A percentile compares a stretch with the other conserved stretches of the same genome.
phyloP scores from a whole-genome alignment of 768 basidiomycete genomes.

The Naganishia kalamii region DNA sequence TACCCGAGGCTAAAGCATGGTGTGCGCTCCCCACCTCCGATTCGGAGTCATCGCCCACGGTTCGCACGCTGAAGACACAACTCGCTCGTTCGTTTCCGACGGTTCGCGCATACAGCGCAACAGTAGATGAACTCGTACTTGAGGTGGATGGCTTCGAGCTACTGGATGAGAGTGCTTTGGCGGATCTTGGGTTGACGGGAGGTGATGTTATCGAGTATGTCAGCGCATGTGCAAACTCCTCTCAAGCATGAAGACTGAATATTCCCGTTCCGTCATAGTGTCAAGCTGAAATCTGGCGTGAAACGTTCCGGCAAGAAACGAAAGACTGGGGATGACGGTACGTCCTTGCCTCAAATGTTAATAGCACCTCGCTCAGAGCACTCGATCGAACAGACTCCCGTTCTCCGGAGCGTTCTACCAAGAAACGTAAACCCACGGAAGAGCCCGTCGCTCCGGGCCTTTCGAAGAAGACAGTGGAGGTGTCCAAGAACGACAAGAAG shows the following conservation, averaged over 20 bases:
- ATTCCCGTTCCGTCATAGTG: background rate
- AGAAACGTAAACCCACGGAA: conserved; percentile 1
- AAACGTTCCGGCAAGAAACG: conserved; percentile 3
- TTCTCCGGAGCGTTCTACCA: background rate
- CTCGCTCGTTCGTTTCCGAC: background rate
- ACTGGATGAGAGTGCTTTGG: conserved; percentile 12
- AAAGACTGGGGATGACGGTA: background rate
- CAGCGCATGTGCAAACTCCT: background rate
- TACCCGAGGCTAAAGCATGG: conserved; percentile 18
- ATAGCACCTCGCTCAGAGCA: background rate
- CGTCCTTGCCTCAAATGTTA: background rate
- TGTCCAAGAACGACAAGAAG: background rate
- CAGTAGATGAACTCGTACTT: conserved; percentile 1
- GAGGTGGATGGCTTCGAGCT: conserved; percentile 24
- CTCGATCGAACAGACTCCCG: background rate
- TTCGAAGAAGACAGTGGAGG: background rate
- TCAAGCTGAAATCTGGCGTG: conserved; percentile 6
- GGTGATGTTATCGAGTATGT: conserved; percentile 22
- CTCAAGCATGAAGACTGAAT: background rate
- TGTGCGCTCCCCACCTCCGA: background rate
- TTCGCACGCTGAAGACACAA: conserved; percentile 11
- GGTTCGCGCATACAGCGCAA: conserved; percentile 1
- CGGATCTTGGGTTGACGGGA: conserved; percentile 1
- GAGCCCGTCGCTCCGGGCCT: background rate
- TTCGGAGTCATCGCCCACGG: background rate